phyloP scores from a whole-genome alignment of 352 stramenopile genomes.

The Phytophthora niederhauseri region DNA sequence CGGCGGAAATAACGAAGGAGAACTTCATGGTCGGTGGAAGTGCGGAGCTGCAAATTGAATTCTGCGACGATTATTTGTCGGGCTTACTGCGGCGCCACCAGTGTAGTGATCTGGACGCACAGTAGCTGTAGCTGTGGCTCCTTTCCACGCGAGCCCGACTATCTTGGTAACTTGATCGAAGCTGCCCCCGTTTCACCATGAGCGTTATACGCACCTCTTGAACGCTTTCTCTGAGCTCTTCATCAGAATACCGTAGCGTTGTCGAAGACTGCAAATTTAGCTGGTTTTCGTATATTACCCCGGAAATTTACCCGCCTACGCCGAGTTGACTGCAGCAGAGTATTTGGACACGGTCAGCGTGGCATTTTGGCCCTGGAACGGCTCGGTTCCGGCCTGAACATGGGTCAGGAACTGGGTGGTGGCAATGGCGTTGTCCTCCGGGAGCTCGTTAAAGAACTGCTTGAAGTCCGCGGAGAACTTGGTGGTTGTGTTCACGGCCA shows the following conservation, averaged over 20 bases:
- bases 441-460: constrained; percentile 33
- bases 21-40: too few species aligned
- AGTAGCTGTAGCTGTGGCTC: not conserved
- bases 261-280: not conserved
- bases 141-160: not conserved
- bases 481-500: constrained; percentile 25
- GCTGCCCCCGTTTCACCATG: not conserved
- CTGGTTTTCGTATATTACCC: not conserved
- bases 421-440: constrained; percentile 23
- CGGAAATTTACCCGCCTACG: not conserved
- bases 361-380: constrained; percentile 32
- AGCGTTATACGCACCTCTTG: not conserved
- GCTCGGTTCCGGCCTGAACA: constrained; percentile 38
- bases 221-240: too few species aligned
- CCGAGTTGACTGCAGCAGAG: constrained; percentile 21
- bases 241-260: too few species aligned
- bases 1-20: not conserved
- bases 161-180: not conserved
- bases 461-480: constrained; percentile 33
- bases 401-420: constrained; percentile 34
- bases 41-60: too few species aligned
- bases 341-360: constrained; percentile 34
- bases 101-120: too few species aligned
- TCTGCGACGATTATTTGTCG: too few species aligned
- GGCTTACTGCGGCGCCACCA: too few species aligned